phyloP scores from a whole-genome alignment of 495 filamentous ascomycete species.

The Ascodesmis nigricans region DNA sequence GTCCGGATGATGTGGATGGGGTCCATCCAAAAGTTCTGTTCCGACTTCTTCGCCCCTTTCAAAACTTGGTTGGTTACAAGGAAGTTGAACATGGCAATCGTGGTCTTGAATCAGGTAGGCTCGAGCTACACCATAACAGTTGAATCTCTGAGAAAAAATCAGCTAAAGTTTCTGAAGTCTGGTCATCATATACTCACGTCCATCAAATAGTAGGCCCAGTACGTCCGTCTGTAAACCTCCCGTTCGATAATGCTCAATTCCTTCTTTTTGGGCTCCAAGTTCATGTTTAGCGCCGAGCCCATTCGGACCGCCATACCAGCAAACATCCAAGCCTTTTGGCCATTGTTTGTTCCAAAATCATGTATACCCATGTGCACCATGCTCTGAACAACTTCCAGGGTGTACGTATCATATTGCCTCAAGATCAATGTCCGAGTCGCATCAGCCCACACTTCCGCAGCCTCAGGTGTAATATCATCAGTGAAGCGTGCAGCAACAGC shows the following conservation, averaged over 20 bases:
- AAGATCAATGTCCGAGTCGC: conserved; percentile 15
- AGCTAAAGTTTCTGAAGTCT: conserved; percentile 5
- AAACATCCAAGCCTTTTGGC: conserved; percentile 23
- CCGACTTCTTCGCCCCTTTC: conserved; percentile 13
- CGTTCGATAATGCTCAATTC: conserved; percentile 10
- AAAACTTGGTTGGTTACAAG: conserved; percentile 21
- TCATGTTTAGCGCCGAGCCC: conserved; percentile 20
- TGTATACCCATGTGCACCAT: conserved; percentile 22
- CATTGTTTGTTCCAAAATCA: conserved; percentile 20
- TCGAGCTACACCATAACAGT: conserved; percentile 21
- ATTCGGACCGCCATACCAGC: conserved; percentile 22
- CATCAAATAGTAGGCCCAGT: conserved; percentile 22
- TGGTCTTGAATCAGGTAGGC: conserved; percentile 21
- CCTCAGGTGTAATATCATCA: neutral
- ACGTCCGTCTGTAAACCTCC: conserved; percentile 19
- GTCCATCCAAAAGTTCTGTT: conserved; percentile 18
- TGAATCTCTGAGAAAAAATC: conserved; percentile 14
- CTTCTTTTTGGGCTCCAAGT: conserved; percentile 19
- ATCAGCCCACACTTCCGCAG: conserved; percentile 11
- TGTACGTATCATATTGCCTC: conserved; percentile 18
- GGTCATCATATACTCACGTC: conserved; percentile 21
- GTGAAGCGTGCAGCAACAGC: conserved; percentile 20
- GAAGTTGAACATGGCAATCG: conserved; percentile 21
- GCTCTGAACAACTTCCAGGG: conserved; percentile 19
- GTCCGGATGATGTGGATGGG: conserved; percentile 13